Conservation (phyloP, 108 stramenopile genomes). For the Cyclotella kingstonii region DNA sequence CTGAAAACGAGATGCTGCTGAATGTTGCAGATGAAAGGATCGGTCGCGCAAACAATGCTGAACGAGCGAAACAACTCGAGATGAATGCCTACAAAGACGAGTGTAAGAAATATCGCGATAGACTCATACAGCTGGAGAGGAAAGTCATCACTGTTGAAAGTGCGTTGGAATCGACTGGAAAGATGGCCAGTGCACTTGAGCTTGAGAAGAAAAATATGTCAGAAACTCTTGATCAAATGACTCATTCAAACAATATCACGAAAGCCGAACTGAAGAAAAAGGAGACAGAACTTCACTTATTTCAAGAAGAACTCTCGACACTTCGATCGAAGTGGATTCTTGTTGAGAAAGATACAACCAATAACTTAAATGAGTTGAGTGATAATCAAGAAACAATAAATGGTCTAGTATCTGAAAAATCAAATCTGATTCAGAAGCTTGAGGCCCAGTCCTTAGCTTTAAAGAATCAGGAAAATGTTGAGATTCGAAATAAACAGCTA, state of each 20-base stretch:
- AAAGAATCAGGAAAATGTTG: conserved; percentile 19
- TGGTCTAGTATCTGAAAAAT: conserved; percentile 32
- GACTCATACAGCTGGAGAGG: conserved; percentile 28
- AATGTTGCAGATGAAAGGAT: conserved; percentile 34
- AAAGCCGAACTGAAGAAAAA: conserved; percentile 16
- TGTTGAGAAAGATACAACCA: conserved; percentile 9
- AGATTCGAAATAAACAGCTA: conserved; percentile 8
- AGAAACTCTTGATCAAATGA: conserved; percentile 8
- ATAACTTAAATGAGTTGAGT: conserved; percentile 1
- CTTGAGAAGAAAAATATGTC: conserved; percentile 17
- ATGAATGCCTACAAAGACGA: conserved; percentile 36
- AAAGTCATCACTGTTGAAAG: conserved; percentile 23
- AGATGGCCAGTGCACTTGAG: conserved; percentile 19
- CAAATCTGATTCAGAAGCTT: conserved; percentile 20
- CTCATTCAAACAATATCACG: background rate
- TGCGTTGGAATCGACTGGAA: conserved; percentile 21
- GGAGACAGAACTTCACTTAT: conserved; percentile 5
- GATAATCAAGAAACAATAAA: conserved; percentile 14
- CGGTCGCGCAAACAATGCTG: conserved; percentile 12
- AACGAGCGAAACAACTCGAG: conserved; percentile 17
- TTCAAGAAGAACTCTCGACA: conserved; percentile 11
- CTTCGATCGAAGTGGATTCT: conserved; percentile 11
- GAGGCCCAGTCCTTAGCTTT: conserved; percentile 8
- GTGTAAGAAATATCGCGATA: conserved; percentile 41
- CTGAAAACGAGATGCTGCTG: conserved; percentile 33